Conservation (phyloP, 441 rosid species). For the Populus trichocarpa region DNA sequence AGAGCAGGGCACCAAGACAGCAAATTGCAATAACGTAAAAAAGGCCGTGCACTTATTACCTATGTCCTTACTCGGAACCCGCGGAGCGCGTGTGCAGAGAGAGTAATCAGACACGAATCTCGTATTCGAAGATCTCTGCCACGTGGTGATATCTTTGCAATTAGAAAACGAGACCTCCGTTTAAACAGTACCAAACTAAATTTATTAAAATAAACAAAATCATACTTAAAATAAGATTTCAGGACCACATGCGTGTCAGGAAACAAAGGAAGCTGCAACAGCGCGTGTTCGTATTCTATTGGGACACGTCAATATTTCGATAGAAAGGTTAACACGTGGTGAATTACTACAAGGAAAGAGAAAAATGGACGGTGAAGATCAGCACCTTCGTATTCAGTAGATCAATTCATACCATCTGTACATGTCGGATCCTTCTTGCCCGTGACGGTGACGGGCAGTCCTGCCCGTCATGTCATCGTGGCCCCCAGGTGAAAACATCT, state of each 20-base stretch:
- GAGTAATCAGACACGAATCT: constrained; percentile 28
- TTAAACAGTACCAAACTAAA: neutral
- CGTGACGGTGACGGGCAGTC: constrained; percentile 68
- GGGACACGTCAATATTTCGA: constrained; percentile 44
- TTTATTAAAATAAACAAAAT: neutral
- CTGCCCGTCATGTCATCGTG: constrained; percentile 49
- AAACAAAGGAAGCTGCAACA: constrained; percentile 32
- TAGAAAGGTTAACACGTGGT: constrained; percentile 32
- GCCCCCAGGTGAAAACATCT: constrained; percentile 40
- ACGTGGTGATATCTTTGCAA: constrained; percentile 32
- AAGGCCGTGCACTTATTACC: neutral
- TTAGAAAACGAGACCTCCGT: neutral
- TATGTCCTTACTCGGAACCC: neutral
- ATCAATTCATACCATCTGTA: constrained; percentile 69
- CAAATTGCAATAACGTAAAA: neutral
- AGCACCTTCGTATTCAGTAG: constrained; percentile 36
- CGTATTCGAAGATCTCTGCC: constrained; percentile 30
- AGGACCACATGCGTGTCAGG: constrained; percentile 86
- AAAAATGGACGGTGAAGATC: constrained; percentile 56
- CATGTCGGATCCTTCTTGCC: constrained; percentile 60
- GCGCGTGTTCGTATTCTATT: constrained; percentile 34
- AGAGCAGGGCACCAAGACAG: neutral
- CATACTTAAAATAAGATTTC: neutral
- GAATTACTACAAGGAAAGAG: constrained; percentile 11
- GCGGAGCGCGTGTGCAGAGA: constrained; percentile 12